phyloP scores from a whole-genome alignment of 257 asterid species.

The Lithospermum erythrorhizon region DNA sequence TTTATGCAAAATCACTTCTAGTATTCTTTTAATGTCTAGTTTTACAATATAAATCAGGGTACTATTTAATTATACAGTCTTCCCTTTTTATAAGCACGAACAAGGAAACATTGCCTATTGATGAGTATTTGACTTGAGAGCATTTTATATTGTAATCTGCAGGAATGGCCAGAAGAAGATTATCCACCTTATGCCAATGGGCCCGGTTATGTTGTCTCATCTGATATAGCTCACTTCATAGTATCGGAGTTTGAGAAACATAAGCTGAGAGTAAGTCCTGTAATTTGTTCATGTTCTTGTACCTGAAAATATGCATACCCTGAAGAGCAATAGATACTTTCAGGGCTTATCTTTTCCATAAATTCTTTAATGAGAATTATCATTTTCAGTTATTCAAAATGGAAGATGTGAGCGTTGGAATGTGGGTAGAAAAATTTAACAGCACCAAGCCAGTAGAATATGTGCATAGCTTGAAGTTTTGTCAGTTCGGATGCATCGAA shows the following conservation, averaged over 20 bases:
- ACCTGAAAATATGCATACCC: neutral
- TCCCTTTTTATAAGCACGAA: neutral
- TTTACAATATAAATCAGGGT: neutral
- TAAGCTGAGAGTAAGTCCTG: conserved; percentile 53
- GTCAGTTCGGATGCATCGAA: conserved; percentile 19
- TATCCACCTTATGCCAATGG: conserved; percentile 97
- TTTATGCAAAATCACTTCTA: too few relatives aligned
- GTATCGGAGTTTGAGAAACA: conserved; percentile 77
- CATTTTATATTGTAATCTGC: conserved; percentile 16
- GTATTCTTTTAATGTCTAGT: too few relatives aligned
- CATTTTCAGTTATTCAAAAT: conserved; percentile 21
- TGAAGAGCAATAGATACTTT: neutral
- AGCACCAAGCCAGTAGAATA: conserved; percentile 16
- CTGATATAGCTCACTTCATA: conserved; percentile 54
- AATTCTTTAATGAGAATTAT: neutral
- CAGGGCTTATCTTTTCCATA: neutral
- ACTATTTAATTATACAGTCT: neutral
- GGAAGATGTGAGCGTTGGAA: conserved; percentile 29
- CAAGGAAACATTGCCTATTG: neutral
- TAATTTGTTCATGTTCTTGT: conserved; percentile 1
- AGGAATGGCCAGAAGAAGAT: conserved; percentile 96
- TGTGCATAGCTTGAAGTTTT: conserved; percentile 23
- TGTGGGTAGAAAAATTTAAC: conserved; percentile 25
- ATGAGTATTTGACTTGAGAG: conserved; percentile 6
- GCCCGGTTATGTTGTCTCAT: conserved; percentile 81